Evolutionary conservation across 192 early-diverging fungal genomes (phyloP).

Genomic region (Paraglomus brasilianum): DNA sequence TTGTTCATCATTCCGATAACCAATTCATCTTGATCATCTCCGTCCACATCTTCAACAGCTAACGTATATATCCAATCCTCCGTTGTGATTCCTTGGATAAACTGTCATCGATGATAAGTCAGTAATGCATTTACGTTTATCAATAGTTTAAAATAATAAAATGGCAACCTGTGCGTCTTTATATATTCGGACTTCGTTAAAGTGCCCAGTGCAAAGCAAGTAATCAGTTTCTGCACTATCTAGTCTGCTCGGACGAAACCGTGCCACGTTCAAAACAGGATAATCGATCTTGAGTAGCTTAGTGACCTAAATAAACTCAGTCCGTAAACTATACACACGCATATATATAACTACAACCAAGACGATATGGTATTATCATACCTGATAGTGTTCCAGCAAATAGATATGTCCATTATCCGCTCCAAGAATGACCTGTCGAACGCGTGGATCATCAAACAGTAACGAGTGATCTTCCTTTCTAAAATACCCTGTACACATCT

Average conservation of each 20-base stretch:
- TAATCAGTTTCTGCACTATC: constrained; percentile 31
- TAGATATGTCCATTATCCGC: constrained; percentile 37
- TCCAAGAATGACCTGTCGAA: constrained; percentile 35
- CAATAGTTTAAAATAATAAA: background rate
- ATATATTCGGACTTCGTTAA: constrained; percentile 36
- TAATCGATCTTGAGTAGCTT: constrained; percentile 35
- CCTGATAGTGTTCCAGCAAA: constrained; percentile 36
- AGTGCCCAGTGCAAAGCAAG: constrained; percentile 39
- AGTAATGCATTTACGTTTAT: background rate
- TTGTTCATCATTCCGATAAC: constrained; percentile 39
- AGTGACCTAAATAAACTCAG: constrained; percentile 26
- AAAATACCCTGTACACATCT: constrained; percentile 42
- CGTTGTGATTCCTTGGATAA: constrained; percentile 28
- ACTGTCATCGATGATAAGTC: constrained; percentile 17
- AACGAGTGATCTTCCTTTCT: background rate
- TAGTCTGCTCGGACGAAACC: constrained; percentile 34
- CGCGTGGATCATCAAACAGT: background rate
- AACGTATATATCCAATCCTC: constrained; percentile 39
- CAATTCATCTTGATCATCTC: constrained; percentile 39
- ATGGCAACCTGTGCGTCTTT: constrained; percentile 32
- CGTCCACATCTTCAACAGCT: constrained; percentile 38
- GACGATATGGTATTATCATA: background rate
- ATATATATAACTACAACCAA: background rate
- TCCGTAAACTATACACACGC: background rate
- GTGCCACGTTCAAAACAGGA: constrained; percentile 22